These are phyloP conservation scores for Anthracocystis walkeri DNA, from an alignment of 1,284 basidiomycete species.

Conservation along the genomic window DNA sequence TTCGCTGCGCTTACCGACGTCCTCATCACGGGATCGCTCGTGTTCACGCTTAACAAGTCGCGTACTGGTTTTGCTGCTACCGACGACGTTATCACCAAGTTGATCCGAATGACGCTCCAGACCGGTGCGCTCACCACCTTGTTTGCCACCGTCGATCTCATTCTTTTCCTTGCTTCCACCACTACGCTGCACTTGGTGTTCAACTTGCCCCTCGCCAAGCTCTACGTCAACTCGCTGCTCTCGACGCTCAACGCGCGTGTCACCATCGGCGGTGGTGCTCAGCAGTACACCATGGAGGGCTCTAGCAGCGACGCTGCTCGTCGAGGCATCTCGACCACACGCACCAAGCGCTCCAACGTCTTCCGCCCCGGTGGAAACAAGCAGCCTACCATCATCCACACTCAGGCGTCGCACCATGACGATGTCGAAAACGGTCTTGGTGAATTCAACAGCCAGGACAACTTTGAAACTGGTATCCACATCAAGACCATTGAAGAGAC, in stretches of 20 bases:
- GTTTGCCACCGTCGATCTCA: slow-evolving; percentile 60
- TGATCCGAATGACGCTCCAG: slow-evolving; percentile 64
- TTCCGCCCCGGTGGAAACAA: slow-evolving; percentile 45
- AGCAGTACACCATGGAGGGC: slow-evolving; percentile 55
- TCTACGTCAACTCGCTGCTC: slow-evolving; percentile 66
- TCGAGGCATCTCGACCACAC: slow-evolving; percentile 29
- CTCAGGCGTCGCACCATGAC: slow-evolving; percentile 39
- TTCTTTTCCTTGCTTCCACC: slow-evolving; percentile 60
- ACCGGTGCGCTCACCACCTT: slow-evolving; percentile 60
- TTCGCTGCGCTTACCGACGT: slow-evolving; percentile 61
- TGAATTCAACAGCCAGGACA: slow-evolving; percentile 27
- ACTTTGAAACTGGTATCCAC: slow-evolving; percentile 52
- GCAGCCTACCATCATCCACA: slow-evolving; percentile 48
- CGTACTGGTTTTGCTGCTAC: slow-evolving; percentile 65
- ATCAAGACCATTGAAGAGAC: slow-evolving; percentile 61
- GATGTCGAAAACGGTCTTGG: slow-evolving; percentile 31
- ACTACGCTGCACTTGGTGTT: slow-evolving; percentile 62
- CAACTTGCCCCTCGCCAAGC: slow-evolving; percentile 65
- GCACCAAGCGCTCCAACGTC: slow-evolving; percentile 42
- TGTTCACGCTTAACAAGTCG: slow-evolving; percentile 60
- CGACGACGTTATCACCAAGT: slow-evolving; percentile 63
- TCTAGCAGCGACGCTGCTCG: slow-evolving; percentile 43
- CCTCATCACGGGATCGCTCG: slow-evolving; percentile 58
- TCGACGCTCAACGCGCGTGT: slow-evolving; percentile 65
- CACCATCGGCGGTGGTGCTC: slow-evolving; percentile 23